Evolutionary conservation across 768 basidiomycete genomes (phyloP).

Genomic region (Dacryopinax primogenitus): DNA sequence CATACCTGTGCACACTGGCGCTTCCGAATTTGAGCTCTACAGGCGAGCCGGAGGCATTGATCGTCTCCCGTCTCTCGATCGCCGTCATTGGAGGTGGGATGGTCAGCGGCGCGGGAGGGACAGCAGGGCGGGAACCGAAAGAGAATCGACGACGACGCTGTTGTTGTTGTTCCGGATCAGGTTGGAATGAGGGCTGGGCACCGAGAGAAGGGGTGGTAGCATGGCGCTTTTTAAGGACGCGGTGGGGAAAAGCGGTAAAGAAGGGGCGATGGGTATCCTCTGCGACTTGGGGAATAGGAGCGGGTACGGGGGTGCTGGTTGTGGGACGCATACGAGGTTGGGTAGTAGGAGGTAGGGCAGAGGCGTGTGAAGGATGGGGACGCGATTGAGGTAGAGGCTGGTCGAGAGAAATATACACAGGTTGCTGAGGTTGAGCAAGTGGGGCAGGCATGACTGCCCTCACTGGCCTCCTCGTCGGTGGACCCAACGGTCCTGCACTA

Average conservation of each 20-base stretch:
- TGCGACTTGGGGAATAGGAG: not conserved
- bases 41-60: not conserved
- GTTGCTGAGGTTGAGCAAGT: not conserved
- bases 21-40: not conserved
- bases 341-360: not conserved
- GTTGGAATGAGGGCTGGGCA: not conserved
- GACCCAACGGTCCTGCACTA: not conserved
- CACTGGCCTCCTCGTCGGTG: not conserved
- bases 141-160: not conserved
- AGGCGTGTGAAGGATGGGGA: no score
- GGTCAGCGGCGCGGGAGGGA: not conserved
- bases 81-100: not conserved
- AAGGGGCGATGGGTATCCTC: not conserved
- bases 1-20: not conserved
- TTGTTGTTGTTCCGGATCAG: not conserved
- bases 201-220: not conserved
- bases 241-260: not conserved
- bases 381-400: no score
- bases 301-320: not conserved
- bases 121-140: not conserved
- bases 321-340: not conserved
- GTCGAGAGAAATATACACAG: no score
- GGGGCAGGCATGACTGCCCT: not conserved
- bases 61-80: not conserved
- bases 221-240: not conserved